Conservation (phyloP, 805 yeast genomes). For the Hermanozyma aechmeae region DNA sequence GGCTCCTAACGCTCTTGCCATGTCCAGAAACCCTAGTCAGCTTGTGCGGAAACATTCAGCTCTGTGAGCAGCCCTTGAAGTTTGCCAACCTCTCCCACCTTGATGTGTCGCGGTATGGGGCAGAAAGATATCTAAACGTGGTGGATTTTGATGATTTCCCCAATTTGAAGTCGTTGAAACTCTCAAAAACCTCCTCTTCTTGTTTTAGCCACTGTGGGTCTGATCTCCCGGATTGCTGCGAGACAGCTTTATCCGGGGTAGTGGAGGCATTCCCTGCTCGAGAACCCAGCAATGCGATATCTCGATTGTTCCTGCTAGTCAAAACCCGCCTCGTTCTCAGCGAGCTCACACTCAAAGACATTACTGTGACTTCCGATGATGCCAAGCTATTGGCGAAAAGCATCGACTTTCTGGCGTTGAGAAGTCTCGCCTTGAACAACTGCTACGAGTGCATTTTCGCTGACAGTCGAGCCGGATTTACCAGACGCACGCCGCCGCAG, state of each 20-base stretch:
- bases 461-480: slow-evolving; percentile 1
- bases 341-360: slow-evolving; percentile 4
- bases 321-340: slow-evolving; percentile 4
- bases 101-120: slow-evolving; percentile 5
- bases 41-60: slow-evolving; percentile 7
- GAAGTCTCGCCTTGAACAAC: slow-evolving; percentile 5
- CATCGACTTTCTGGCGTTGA: slow-evolving; percentile 2
- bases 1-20: slow-evolving; percentile 1
- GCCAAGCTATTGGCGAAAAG: slow-evolving; percentile 3
- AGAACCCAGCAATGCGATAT: too few species aligned
- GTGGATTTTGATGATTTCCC: slow-evolving; percentile 3
- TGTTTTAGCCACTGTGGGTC: neutral
- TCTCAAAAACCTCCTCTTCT: slow-evolving; percentile 2
- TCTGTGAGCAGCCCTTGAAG: neutral
- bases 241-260: slow-evolving; percentile 1
- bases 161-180: slow-evolving; percentile 1
- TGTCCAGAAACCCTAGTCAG: too few species aligned
- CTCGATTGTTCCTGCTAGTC: too few species aligned
- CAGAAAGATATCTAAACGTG: slow-evolving; percentile 1
- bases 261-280: slow-evolving; percentile 1
- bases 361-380: slow-evolving; percentile 5
- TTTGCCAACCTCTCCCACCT: slow-evolving; percentile 3
- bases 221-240: slow-evolving; percentile 4
- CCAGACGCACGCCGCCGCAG: slow-evolving; percentile 7
- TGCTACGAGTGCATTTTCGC: slow-evolving; percentile 5